These are phyloP conservation scores for Stygiomarasmius scandens DNA, from an alignment of 1,284 basidiomycete species.

Conservation along the genomic window DNA sequence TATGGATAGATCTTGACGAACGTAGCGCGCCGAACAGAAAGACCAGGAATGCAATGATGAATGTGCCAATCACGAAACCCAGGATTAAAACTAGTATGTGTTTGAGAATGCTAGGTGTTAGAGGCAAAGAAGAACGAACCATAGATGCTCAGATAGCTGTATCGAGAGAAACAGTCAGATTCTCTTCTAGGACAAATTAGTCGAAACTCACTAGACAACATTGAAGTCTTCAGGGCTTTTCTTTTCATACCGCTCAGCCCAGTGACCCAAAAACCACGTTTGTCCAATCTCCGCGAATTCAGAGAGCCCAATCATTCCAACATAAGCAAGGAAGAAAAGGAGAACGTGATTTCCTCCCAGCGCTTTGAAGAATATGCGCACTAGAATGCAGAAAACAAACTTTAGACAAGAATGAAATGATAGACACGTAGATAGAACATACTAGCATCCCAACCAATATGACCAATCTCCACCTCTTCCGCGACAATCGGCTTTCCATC, in stretches of 20 bases:
- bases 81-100: not conserved
- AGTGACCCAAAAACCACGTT: conserved; percentile 62
- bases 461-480: conserved; percentile 62
- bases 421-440: conserved; percentile 12
- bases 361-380: conserved; percentile 28
- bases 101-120: conserved; percentile 23
- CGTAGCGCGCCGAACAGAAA: conserved; percentile 36
- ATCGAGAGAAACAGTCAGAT: not conserved
- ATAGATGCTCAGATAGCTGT: conserved; percentile 52
- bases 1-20: conserved; percentile 55
- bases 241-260: conserved; percentile 49
- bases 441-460: conserved; percentile 51
- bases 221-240: conserved; percentile 37
- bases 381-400: conserved; percentile 24
- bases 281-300: conserved; percentile 41
- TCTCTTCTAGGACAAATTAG: conserved; percentile 6
- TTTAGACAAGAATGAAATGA: conserved; percentile 16
- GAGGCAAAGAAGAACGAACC: conserved; percentile 15
- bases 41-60: conserved; percentile 8
- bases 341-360: conserved; percentile 24
- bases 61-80: not conserved
- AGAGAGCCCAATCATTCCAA: conserved; percentile 29
- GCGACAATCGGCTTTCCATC: conserved; percentile 53
- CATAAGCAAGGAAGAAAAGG: conserved; percentile 22
- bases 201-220: conserved; percentile 38